phyloP scores from a whole-genome alignment of 73 alveolate species.

The Tetrahymena thermophila region DNA sequence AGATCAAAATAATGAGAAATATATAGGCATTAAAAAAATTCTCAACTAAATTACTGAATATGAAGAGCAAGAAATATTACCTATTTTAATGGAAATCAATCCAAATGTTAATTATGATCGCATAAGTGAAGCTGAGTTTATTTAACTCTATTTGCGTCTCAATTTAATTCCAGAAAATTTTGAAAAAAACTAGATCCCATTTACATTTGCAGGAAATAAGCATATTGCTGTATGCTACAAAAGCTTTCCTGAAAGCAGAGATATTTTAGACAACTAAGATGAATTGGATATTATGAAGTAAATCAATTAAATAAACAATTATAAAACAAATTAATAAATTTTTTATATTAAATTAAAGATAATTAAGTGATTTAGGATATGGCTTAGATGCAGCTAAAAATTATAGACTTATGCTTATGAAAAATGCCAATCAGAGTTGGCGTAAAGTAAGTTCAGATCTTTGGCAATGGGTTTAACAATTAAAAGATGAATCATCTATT shows the following conservation, averaged over 20 bases:
- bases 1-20: neutral
- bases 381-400: neutral
- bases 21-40: neutral
- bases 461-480: neutral
- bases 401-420: neutral
- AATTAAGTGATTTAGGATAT: neutral
- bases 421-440: neutral
- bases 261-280: neutral
- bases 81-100: neutral
- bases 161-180: neutral
- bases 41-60: neutral
- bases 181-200: neutral
- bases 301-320: neutral
- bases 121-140: neutral
- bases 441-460: neutral
- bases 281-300: neutral
- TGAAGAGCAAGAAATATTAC: neutral
- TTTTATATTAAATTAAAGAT: neutral
- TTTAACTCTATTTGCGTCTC: neutral
- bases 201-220: neutral
- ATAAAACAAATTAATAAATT: too few species aligned
- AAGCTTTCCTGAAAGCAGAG: neutral
- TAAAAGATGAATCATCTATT: neutral
- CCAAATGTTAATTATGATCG: neutral
- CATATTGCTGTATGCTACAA: neutral